Evolutionary conservation across 169 alveolate genomes (phyloP), one percentile per base, ranked within the genome.

Genomic region (Cryptosporidium viatorum): DNA sequence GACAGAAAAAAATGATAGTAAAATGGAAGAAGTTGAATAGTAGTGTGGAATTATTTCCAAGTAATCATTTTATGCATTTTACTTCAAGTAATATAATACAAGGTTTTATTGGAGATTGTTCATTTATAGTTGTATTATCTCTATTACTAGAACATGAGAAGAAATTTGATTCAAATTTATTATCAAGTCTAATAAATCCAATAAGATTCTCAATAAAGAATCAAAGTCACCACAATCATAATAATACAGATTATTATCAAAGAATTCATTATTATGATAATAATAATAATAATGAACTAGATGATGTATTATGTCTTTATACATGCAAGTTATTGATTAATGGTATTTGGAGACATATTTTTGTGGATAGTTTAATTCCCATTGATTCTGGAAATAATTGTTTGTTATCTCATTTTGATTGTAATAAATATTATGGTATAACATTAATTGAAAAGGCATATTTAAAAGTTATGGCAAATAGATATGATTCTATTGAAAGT

Each of bases 81-180:
- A 92, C 94, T 9, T 71, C 89, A 21, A 41, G 69, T 23, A 65
- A 80, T 50, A 96, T 95, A 41, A 93, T 93, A 43, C 97, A 97
- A 85, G 98, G 98, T 14, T 95, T 94, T 87, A 97, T 96, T 16
- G 99, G 98, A 0, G 98, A 97, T 87, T 97, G 99, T 85, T 96
- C 98, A 21, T 96, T 96, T 70, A 91, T 97, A 16, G 92, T 97
- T 4, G 92, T 96, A 33, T 85, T 97, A 55, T 96, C 99, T 1
- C 95, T 95, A 35, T 91, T 97, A 41, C 95, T 97, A 31, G 98
- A 97, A 69, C 95, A 93, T 84, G 98, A 96, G 84, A 73, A 86
- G 69, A 89, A 93, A 45, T 93, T 93, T 80, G 71, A 86, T 23
- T 85, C 92, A n/a, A 95, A 96, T 14, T 87, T 97, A 60, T 84